Percentiles rank a stretch among this genome's conserved stretches.
phyloP scores from a whole-genome alignment of 225 moss, liverwort and hornwort genomes.

The Pseudoscleropodium purum region DNA sequence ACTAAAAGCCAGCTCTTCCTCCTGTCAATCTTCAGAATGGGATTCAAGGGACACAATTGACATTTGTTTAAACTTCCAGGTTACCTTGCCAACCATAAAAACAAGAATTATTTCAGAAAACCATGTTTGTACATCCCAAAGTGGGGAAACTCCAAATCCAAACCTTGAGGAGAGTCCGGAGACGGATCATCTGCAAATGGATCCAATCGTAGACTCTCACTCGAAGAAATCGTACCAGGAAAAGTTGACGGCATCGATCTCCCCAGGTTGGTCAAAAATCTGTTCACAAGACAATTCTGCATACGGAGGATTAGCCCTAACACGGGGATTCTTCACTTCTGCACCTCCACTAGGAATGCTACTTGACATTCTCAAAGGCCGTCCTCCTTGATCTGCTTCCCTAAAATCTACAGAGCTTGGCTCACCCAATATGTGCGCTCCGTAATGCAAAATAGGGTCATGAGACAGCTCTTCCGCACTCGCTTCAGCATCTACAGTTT shows the following conservation, averaged over 20 bases:
- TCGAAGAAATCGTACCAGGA: slow-evolving; percentile 3
- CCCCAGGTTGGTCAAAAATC: slow-evolving; percentile 32
- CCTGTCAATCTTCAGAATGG: neutral
- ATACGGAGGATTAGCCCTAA: neutral
- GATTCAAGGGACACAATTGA: neutral
- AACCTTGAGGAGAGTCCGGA: neutral
- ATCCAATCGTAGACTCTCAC: neutral
- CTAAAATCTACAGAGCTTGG: neutral
- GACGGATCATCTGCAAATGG: neutral
- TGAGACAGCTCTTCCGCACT: slow-evolving; percentile 6
- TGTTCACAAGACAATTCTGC: slow-evolving; percentile 31
- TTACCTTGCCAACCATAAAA: neutral
- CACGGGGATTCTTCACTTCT: neutral
- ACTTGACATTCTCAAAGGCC: neutral
- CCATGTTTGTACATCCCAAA: neutral
- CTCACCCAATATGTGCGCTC: neutral
- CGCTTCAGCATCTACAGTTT: neutral
- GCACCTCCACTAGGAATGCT: neutral
- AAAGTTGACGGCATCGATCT: neutral
- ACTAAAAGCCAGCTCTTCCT: neutral
- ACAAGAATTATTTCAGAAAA: neutral
- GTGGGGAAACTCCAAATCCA: neutral
- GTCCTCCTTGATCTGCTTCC: neutral
- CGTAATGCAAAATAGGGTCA: slow-evolving; percentile 25
- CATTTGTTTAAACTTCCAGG: neutral